Conservation (phyloP, 2,329 filamentous ascomycete species). For the Didymella lethalis region DNA sequence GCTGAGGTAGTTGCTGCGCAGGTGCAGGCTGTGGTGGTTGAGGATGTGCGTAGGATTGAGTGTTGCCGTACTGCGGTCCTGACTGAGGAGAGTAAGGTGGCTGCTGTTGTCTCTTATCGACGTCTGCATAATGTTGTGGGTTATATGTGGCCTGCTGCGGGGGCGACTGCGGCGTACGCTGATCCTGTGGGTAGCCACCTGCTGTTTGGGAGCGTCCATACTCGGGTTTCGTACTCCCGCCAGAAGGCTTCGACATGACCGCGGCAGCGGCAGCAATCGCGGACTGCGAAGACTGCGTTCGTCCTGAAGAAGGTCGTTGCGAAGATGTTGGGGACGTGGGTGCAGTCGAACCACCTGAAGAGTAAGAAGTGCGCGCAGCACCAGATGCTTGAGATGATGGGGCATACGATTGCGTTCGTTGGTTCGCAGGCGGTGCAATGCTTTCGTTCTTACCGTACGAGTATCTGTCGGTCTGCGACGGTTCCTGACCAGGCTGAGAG, state of each 20-base stretch:
- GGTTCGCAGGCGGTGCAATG: conserved; percentile 47
- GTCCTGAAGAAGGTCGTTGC: conserved; percentile 55
- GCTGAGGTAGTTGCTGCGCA: conserved; percentile 34
- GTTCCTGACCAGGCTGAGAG: conserved; percentile 52
- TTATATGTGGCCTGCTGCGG: conserved; percentile 71
- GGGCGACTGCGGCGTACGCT: conserved; percentile 52
- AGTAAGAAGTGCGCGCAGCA: conserved; percentile 59
- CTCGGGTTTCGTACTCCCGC: conserved; percentile 46
- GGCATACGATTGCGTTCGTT: conserved; percentile 53
- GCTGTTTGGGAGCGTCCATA: conserved; percentile 56
- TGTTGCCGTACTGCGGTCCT: conserved; percentile 15
- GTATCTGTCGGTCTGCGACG: conserved; percentile 25
- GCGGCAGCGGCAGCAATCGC: conserved; percentile 56
- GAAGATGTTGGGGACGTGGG: conserved; percentile 57
- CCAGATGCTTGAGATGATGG: conserved; percentile 54
- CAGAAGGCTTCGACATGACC: conserved; percentile 50
- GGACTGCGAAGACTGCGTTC: conserved; percentile 59
- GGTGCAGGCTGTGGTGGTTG: conserved; percentile 49
- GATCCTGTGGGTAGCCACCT: conserved; percentile 51
- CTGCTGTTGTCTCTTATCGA: conserved; percentile 41
- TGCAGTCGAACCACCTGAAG: conserved; percentile 44
- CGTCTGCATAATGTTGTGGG: conserved; percentile 74
- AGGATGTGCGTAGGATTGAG: conserved; percentile 32
- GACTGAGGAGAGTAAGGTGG: conserved; percentile 41
- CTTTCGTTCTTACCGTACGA: conserved; percentile 25